Evolutionary conservation across 2,329 filamentous ascomycete species (phyloP), one percentile per base, ranked within the genome.

Genomic region (Pseudocercospora ulei): DNA sequence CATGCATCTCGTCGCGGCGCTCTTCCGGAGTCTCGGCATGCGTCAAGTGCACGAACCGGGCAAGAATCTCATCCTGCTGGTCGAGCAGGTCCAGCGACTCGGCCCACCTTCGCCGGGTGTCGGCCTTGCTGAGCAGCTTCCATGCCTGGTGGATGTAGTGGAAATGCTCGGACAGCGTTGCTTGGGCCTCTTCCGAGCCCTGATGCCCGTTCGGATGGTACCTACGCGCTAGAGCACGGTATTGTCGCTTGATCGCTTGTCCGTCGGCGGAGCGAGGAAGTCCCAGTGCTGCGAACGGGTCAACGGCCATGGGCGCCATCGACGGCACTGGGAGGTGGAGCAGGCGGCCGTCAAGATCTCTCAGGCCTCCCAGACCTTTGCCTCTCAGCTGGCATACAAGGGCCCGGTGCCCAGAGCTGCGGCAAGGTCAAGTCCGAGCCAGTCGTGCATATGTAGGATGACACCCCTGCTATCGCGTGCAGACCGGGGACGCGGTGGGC

Each of bases 171-270:
- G 49, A 34, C 2, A 54, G 39, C 3, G 47, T 49, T 7, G 39
- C 30, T 31, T 50, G 54, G 11, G 45, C 46, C 31, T 47, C 76
- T 83, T 47, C 50, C 31, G 49, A 51, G 17, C 39, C 37, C 64
- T 51, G 71, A 85, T 67, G 67, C 46, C 56, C 46, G 28, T 58
- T 59, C 3, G 68, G 68, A 52, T 98, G 90, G 55, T 88, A 76
- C 61, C 77, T 85, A 37, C 96, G 69, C 3, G 90, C 90, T 36
- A 82, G 75, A 58, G 92, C 93, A 57, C 84, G 81, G 66, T 98
- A 98, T 14, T 85, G 84, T 9, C 76, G 76, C 62, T 92, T 95
- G 65, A 98, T 75, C 55, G 93, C 75, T 47, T 84, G 77, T 22
- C 76, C 66, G 0, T 81, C 82, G 9, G 86, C 86, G 41, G 74